A percentile compares a stretch with the other conserved stretches of the same genome.
These are phyloP conservation scores for Hygrophila difformis DNA, from an alignment of 257 asterid species.

Conservation along the genomic window DNA sequence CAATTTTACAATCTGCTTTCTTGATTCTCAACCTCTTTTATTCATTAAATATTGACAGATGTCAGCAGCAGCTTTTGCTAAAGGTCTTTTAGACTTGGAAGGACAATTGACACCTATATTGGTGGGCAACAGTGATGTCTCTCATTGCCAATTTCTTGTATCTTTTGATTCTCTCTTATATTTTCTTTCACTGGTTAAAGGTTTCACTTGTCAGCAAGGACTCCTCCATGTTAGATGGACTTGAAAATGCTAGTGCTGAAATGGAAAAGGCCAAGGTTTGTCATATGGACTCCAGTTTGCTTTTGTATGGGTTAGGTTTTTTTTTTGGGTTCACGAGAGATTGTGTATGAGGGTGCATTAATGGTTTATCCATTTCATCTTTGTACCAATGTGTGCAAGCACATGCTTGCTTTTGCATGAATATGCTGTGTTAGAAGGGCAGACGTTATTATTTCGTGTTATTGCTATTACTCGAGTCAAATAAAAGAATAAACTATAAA, in stretches of 20 bases:
- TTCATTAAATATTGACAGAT: slow-evolving; percentile 37
- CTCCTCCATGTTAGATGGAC: slow-evolving; percentile 97
- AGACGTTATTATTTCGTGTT: no score
- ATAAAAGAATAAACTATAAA: no score
- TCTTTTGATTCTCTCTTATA: slow-evolving; percentile 3
- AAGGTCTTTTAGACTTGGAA: slow-evolving; percentile 97
- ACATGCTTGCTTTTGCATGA: no score
- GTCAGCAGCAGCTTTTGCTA: slow-evolving; percentile 99
- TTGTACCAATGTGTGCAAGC: no score
- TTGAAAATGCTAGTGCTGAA: slow-evolving; percentile 83
- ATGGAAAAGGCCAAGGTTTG: slow-evolving; percentile 94
- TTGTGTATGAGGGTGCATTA: no score
- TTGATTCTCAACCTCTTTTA: slow-evolving; percentile 10
- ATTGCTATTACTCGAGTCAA: no score
- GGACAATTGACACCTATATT: slow-evolving; percentile 94
- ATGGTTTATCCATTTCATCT: no score
- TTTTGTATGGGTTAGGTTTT: neutral
- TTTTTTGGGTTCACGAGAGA: no score
- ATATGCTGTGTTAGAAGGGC: no score
- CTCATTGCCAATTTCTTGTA: slow-evolving; percentile 4
- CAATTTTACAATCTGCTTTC: slow-evolving; percentile 7
- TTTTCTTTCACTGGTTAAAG: slow-evolving; percentile 24
- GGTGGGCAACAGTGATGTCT: slow-evolving; percentile 39
- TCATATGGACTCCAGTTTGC: slow-evolving; percentile 14
- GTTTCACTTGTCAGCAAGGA: slow-evolving; percentile 99